Evolutionary conservation across 148 eudicot genomes (phyloP), one percentile per base, ranked within the genome.

Genomic region (Rhododendron ferrugineum): DNA sequence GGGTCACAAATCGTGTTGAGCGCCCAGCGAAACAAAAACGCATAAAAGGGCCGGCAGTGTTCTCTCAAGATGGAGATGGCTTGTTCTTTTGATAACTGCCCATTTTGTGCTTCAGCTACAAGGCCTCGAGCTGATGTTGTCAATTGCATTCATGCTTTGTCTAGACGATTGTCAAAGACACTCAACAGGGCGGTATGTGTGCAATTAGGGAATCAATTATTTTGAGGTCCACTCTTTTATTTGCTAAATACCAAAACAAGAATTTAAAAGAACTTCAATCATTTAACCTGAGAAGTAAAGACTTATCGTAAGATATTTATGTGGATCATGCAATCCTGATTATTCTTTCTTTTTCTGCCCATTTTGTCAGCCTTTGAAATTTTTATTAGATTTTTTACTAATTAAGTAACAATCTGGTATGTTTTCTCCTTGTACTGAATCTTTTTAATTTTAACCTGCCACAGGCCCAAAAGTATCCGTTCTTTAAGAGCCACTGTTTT

Each of bases 71-170:
- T 80, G 74, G 78, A 44, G 20, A 74, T 74, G 23, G 23, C 23
- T 36, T 74, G 46, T 34, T 18, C 5, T 36, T 36, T 58, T 77
- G 2, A 22, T 49, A 42, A 28, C 26, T n/a, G 72, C 74, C 56
- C 28, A 44, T n/a, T 22, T 50, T 79, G 28, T 34, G 42, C 62
- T 34, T 34, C 36, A 11, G 98, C 98, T 84, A 91, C 91, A 76
- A 87, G 97, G 83, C 98, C 99, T 81, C 94, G 96, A 58, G 99
- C 99, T 89, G 99, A 96, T 90, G 97, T 95, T 85, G 99, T 94
- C 6, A 95, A 96, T 87, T 95, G 98, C 90, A 93, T 96, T 73
- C 95, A 95, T 68, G 16, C 18, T 49, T 83, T 90, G 98, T n/a
- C 96, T 26, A 90, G 95, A 88, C 92, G 99, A 88, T 88, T 96